Evolutionary conservation across 108 stramenopile species (phyloP), one percentile per base, ranked within the genome.

Genomic region (Cyclotella cryptica): DNA sequence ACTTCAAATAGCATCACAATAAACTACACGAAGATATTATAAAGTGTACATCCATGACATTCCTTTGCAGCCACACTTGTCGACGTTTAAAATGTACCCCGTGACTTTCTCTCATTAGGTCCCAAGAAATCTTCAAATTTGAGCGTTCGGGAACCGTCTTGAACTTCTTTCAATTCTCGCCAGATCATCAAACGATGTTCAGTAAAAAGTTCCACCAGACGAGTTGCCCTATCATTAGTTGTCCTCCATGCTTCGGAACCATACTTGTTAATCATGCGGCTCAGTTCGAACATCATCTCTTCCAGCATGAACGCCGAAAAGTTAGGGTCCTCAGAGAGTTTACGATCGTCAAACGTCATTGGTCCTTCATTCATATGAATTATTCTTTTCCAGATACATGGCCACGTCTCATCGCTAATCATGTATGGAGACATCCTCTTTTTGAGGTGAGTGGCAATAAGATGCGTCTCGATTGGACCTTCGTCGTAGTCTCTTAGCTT

Each of bases 211-310:
- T 45, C 43, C 27, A 66, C 66, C 42, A 66, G 44, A 49, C 66
- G 66, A 12, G 10, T 45, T 12, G 66, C 66, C n/a, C 29, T 47
- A 11, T 24, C 6, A 15, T 66, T 66, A n/a, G n/a, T n/a, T 9
- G 22, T 9, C 8, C 39, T 22, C 66, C 66, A 66, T n/a, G 8
- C 66, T 10, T 17, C 30, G 6, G 43, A 43, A n/a, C 66, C 45
- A 30, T 66, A 66, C 66, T 66, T 66, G 12, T 40, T 39, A 11
- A 66, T 66, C 66, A 66, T 44, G 11, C 66, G 66, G 30, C 45
- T 44, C 6, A 66, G 43, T 46, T 66, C 43, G 45, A 44, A 11
- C n/a, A 66, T 66, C 66, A 66, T 66, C 11, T 43, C 66, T 12
- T 45, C 46, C 10, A 66, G 26, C 44, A 66, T 49, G n/a, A n/a